Evolutionary conservation across 495 filamentous ascomycete genomes (phyloP).

Genomic region (Chaetomium cochliodes): DNA sequence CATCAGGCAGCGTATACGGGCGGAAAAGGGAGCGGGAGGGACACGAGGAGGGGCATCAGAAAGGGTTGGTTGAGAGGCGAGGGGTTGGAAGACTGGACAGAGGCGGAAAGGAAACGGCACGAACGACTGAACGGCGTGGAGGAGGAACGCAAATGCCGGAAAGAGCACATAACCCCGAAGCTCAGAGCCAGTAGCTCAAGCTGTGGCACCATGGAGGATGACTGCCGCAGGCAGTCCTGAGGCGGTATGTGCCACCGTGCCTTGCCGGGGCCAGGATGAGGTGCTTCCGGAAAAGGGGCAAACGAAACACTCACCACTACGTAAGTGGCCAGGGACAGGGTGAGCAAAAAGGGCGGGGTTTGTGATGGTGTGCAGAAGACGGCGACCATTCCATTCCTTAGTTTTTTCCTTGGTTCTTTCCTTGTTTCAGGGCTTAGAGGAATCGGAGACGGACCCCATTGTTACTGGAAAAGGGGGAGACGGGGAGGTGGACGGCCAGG

Average conservation of each 20-base stretch:
- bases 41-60: neutral
- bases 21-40: neutral
- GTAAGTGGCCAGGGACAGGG: neutral
- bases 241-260: neutral
- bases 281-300: conserved; percentile 3
- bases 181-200: neutral
- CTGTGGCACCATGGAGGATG: neutral
- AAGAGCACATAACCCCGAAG: neutral
- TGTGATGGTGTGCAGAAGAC: neutral
- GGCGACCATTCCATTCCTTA: neutral
- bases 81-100: neutral
- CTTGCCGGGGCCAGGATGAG: neutral
- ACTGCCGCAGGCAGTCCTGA: neutral
- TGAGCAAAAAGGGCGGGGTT: neutral
- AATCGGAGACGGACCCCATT: neutral
- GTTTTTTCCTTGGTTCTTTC: neutral
- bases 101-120: neutral
- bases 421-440: conserved; percentile 1
- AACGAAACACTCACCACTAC: neutral
- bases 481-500: neutral
- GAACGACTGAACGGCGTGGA: neutral
- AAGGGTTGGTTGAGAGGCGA: neutral
- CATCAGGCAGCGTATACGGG: neutral
- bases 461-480: conserved; percentile 1
- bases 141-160: neutral